These are phyloP conservation scores for Phytophthora brassicae DNA, from an alignment of 352 stramenopile species.

Conservation along the genomic window DNA sequence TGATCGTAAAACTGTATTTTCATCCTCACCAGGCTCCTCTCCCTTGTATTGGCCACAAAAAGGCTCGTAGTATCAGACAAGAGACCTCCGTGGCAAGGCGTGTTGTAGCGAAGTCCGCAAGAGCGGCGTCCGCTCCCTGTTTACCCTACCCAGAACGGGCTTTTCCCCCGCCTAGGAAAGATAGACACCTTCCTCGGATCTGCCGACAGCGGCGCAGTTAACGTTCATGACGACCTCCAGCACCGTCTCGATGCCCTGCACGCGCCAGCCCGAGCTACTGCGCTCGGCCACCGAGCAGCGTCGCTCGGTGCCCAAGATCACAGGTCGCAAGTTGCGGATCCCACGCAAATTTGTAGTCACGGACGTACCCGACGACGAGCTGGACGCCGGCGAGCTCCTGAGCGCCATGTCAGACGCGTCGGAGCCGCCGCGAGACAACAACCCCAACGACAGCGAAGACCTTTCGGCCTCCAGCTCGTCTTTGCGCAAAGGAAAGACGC, in stretches of 20 bases:
- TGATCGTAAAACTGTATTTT: too few species aligned
- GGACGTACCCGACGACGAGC: slow-evolving; percentile 59
- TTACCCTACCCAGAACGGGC: neutral
- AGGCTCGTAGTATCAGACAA: slow-evolving; percentile 35
- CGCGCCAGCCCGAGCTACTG: slow-evolving; percentile 9
- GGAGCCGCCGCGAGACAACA: slow-evolving; percentile 15
- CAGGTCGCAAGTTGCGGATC: slow-evolving; percentile 52
- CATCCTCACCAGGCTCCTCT: slow-evolving; percentile 5
- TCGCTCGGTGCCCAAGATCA: slow-evolving; percentile 52
- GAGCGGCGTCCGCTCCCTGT: slow-evolving; percentile 5
- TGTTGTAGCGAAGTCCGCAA: slow-evolving; percentile 3
- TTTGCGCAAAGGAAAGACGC: slow-evolving; percentile 58
- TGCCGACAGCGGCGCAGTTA: slow-evolving; percentile 9
- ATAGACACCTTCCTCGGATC: slow-evolving; percentile 8
- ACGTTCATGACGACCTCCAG: slow-evolving; percentile 33
- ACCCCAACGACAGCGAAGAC: slow-evolving; percentile 24
- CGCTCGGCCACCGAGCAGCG: slow-evolving; percentile 21
- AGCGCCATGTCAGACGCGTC: slow-evolving; percentile 1
- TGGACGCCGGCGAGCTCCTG: slow-evolving; percentile 11
- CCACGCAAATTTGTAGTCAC: slow-evolving; percentile 75
- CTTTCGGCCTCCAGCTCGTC: slow-evolving; percentile 19
- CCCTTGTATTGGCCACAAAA: slow-evolving; percentile 19
- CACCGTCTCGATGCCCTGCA: slow-evolving; percentile 17
- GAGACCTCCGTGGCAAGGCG: slow-evolving; percentile 26
- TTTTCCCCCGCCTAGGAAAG: slow-evolving; percentile 5